Conservation (phyloP, 2,329 filamentous ascomycete genomes). For the Penicillium hesseltinei region DNA sequence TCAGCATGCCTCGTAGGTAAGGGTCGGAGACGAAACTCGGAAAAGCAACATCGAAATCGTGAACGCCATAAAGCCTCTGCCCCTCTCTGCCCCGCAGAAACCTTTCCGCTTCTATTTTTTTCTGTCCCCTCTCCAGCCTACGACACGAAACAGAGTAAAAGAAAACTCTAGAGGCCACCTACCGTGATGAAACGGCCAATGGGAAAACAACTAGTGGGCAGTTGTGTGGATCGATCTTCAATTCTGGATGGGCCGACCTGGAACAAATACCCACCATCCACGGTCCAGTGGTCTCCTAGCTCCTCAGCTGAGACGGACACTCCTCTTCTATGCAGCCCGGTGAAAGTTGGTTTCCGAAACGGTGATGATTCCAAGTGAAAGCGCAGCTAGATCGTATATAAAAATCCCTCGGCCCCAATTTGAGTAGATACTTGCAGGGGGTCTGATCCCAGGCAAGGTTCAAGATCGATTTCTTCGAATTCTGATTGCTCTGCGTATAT, state of each 20-base stretch:
- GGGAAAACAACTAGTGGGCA: conserved; percentile 7
- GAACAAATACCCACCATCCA: conserved; percentile 14
- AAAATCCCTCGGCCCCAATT: neutral
- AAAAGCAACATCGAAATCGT: conserved; percentile 11
- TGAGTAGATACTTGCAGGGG: conserved; percentile 1
- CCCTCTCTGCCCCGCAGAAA: conserved; percentile 20
- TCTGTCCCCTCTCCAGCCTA: conserved; percentile 1
- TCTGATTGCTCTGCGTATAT: conserved; percentile 9
- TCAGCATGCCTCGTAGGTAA: neutral
- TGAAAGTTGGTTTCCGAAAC: neutral
- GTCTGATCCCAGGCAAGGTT: conserved; percentile 19
- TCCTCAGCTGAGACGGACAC: neutral
- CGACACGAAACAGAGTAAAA: neutral
- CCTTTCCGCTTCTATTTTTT: conserved; percentile 22
- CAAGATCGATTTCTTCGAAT: conserved; percentile 7
- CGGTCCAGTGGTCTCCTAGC: conserved; percentile 5
- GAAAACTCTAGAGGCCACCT: conserved; percentile 3
- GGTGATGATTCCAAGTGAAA: neutral
- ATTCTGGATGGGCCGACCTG: conserved; percentile 18
- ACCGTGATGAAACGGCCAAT: conserved; percentile 13
- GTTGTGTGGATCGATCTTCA: conserved; percentile 16
- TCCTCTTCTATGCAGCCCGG: conserved; percentile 9
- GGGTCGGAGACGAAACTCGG: neutral
- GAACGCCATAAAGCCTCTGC: conserved; percentile 5
- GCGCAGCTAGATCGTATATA: neutral